Evolutionary conservation across 306 rosid genomes (phyloP), one percentile per base, ranked within the genome.

Genomic region (Rubus idaeus): DNA sequence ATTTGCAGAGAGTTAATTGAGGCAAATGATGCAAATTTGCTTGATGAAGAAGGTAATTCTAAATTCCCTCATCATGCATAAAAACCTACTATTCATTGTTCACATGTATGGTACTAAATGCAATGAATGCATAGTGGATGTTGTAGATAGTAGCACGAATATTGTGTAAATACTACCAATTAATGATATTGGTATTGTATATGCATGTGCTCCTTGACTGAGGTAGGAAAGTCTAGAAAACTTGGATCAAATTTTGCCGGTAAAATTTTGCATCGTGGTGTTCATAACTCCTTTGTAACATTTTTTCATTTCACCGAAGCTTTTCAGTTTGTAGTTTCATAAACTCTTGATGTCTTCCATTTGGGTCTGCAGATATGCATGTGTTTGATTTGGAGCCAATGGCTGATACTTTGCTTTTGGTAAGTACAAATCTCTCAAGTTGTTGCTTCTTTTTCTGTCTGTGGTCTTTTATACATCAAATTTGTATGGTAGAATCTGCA

Each of bases 11-110:
- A 91, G 61, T 80, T 92, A 62, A 87, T 81, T 12, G 94, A 88
- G 78, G 97, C 97, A 58, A 94, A 89, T 77, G 97, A 92, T 82
- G 90, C 97, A 74, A 95, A 90, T 88, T 86, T 88, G 77, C 89
- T 95, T 83, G 89, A 86, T 0, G 97, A 92, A 88, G 94, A 90
- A 89, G 99, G 99, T 92, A 77, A 23, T 71, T 35, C 11, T 5
- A 62, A 12, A 13, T 23, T 74, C 66, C 41, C 37, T 68, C 55
- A 35, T 77, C 23, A 64, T 64, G 49, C 49, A 17, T 64, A 64
- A 1, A 8, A 13, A 37, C 68, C 3, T 17, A 64, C 26, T 18
- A 8, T 64, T 18, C 23, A 6, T 5, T 39, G 12, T 16, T 56
- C 13, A 37, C 20, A 39, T 12, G 45, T 37, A 37, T 63, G 68